Percentiles rank a stretch among this genome's conserved stretches.
Evolutionary conservation across 768 basidiomycete genomes (phyloP).

Genomic region (Psilocybe tampanensis): DNA sequence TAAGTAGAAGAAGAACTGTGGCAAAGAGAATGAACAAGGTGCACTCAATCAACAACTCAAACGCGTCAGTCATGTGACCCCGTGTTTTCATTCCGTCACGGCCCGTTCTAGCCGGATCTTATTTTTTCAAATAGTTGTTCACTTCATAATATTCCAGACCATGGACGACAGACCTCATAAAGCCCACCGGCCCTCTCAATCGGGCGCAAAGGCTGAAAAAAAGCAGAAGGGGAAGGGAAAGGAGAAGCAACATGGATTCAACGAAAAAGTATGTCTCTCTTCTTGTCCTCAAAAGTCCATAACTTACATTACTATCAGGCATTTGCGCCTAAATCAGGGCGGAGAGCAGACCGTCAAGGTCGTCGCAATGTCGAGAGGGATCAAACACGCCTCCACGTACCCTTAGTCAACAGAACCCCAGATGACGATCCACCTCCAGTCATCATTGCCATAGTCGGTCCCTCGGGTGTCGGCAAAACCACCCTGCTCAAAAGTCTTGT

Average conservation of each 20-base stretch:
- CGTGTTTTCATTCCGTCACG: not conserved
- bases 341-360: slow-evolving; percentile 86
- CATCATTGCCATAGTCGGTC: slow-evolving; percentile 93
- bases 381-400: slow-evolving; percentile 94
- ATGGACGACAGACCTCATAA: slow-evolving; percentile 86
- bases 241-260: slow-evolving; percentile 76
- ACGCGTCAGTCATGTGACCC: slow-evolving; percentile 33
- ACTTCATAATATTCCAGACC: not conserved
- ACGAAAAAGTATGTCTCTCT: slow-evolving; percentile 74
- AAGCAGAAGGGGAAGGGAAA: slow-evolving; percentile 71
- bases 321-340: slow-evolving; percentile 90
- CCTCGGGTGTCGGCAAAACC: slow-evolving; percentile 96
- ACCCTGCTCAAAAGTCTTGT: slow-evolving; percentile 92
- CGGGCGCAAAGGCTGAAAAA: slow-evolving; percentile 76
- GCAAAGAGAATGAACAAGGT: slow-evolving; percentile 7
- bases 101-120: not conserved
- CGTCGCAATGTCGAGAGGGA: slow-evolving; percentile 91
- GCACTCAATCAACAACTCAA: slow-evolving; percentile 20
- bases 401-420: slow-evolving; percentile 92
- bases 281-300: not conserved
- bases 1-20: not conserved
- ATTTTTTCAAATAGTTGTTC: not conserved
- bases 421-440: slow-evolving; percentile 91
- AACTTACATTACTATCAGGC: slow-evolving; percentile 50
- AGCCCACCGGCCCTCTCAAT: slow-evolving; percentile 74